These are phyloP conservation scores for Vitis labrusca DNA, from an alignment of 164 flowering plant genomes.

Conservation along the genomic window DNA sequence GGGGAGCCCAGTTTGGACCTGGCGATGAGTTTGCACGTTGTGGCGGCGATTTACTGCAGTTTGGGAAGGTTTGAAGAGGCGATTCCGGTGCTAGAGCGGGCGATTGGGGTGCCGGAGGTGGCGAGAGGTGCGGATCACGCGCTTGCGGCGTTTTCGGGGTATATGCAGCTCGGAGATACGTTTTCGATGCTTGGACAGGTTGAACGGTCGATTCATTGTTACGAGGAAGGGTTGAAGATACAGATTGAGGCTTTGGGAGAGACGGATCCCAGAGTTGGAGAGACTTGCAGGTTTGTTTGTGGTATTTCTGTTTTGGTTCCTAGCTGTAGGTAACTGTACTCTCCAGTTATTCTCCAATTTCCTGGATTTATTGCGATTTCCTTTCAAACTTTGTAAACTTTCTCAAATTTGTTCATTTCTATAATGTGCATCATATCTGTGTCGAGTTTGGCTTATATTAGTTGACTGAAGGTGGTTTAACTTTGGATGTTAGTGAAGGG, in stretches of 20 bases:
- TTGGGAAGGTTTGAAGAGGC: constrained; percentile 94
- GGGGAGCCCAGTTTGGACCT: constrained; percentile 85
- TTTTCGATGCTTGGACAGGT: constrained; percentile 89
- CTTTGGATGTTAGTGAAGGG: no score
- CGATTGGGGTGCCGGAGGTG: constrained; percentile 70
- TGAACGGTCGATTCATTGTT: constrained; percentile 72
- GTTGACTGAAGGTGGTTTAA: no score
- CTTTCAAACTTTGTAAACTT: no score
- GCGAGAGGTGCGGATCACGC: constrained; percentile 80
- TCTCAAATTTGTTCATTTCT: no score
- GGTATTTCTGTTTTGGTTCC: neutral
- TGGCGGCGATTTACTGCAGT: constrained; percentile 92
- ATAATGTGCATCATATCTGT: no score
- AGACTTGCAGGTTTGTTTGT: constrained; percentile 81
- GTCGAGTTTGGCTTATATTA: no score
- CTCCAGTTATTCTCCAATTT: neutral
- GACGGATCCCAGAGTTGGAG: constrained; percentile 92
- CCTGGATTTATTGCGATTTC: neutral
- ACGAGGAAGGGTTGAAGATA: constrained; percentile 74
- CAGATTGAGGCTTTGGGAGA: constrained; percentile 89
- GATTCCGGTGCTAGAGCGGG: constrained; percentile 81
- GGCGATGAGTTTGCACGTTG: constrained; percentile 92
- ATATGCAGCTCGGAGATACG: constrained; percentile 98
- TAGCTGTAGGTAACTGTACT: neutral
- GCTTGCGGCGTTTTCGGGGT: constrained; percentile 87